Evolutionary conservation across 208 protist genomes (phyloP), one percentile per base, ranked within the genome.

Genomic region (Acanthamoeba healyi): DNA sequence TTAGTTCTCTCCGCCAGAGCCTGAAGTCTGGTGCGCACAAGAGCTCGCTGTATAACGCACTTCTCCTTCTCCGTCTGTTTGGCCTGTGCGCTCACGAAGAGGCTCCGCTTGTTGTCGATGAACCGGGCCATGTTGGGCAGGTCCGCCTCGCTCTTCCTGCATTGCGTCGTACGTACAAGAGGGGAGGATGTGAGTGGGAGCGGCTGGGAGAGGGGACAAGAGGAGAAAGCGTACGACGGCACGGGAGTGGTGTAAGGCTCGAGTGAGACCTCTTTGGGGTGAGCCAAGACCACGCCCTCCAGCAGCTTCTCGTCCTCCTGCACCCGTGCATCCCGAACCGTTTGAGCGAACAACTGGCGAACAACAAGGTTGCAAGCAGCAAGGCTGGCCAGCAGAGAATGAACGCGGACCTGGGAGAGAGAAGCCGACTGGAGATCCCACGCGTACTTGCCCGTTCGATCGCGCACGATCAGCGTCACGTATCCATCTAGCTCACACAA

Each of bases 1-100:
- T n/a, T n/a, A n/a, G n/a, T n/a, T n/a, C n/a, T n/a, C n/a, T n/a
- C n/a, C n/a, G n/a, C n/a, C n/a, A n/a, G n/a, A n/a, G n/a, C n/a
- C n/a, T n/a, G n/a, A n/a, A n/a, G n/a, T n/a, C n/a, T 32, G 32
- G 6, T 82, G 72, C 5, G 72, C 4, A 67, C 15, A 17, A 32
- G 12, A 4, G 12, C 44, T 49, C 4, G 12, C 44, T 15, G 12
- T 49, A 49, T 15, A 26, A 61, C 77, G 49, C 22, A 86, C 77
- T 86, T 86, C 54, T 86, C 77, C 49, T 86, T 49, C 38, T 86
- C 77, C 10, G 77, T 29, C 26, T 86, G 77, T 19, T 86, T 74
- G 65, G 36, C 38, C 44, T 86, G 77, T 10, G 44, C 49, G 32
- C 29, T 58, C 9, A 86, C 49, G 36, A 86, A 58, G 14, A 86